These are phyloP conservation scores for Talaromyces thailandensis DNA, from an alignment of 495 filamentous ascomycete genomes.

Conservation along the genomic window DNA sequence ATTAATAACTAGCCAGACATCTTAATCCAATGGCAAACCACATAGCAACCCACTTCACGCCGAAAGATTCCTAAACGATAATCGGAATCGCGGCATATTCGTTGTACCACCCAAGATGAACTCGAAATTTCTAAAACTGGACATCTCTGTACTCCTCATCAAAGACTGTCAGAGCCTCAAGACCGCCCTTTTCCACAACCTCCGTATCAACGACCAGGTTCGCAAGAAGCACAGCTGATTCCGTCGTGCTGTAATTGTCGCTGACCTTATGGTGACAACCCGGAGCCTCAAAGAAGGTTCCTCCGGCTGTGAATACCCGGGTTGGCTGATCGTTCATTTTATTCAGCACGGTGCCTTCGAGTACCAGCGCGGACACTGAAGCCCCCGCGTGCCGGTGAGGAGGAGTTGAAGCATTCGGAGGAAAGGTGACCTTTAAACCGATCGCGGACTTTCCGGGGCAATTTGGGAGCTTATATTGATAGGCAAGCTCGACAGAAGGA, in stretches of 20 bases:
- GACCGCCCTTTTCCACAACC: conserved; percentile 19
- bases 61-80: too few relatives aligned
- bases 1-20: too few relatives aligned
- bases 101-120: too few relatives aligned
- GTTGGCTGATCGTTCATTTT: conserved; percentile 35
- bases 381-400: conserved; percentile 32
- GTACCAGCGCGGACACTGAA: conserved; percentile 22
- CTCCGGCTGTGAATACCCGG: conserved; percentile 15
- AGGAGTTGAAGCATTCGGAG: conserved; percentile 30
- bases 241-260: conserved; percentile 27
- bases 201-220: conserved; percentile 26
- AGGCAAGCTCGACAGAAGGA: conserved; percentile 17
- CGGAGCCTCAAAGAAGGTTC: conserved; percentile 31
- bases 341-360: conserved; percentile 23
- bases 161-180: conserved; percentile 19
- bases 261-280: conserved; percentile 36
- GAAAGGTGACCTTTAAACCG: conserved; percentile 21
- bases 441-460: conserved; percentile 26
- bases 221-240: conserved; percentile 20
- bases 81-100: too few relatives aligned
- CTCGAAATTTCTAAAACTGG: too few relatives aligned
- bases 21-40: too few relatives aligned
- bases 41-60: too few relatives aligned
- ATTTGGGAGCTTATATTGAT: conserved; percentile 22
- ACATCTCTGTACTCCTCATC: conserved; percentile 18